Evolutionary conservation across 2,329 filamentous ascomycete species (phyloP).

Genomic region (Arthroderma sp.): DNA sequence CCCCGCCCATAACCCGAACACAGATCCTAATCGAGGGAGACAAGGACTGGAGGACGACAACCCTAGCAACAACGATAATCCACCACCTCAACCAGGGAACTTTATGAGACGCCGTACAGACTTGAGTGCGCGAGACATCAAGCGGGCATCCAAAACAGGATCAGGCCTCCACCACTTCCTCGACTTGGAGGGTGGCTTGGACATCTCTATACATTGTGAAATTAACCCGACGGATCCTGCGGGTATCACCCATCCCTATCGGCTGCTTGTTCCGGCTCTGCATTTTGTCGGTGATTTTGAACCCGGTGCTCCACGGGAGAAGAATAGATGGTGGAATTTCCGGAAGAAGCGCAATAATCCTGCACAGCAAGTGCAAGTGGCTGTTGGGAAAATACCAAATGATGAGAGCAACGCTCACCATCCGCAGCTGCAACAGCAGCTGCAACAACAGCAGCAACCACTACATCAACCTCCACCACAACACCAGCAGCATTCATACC

Average conservation of each 20-base stretch:
- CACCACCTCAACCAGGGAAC: conserved; percentile 23
- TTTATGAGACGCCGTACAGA: conserved; percentile 62
- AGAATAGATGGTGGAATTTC: conserved; percentile 26
- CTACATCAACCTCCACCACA: no score
- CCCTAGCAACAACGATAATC: conserved; percentile 3
- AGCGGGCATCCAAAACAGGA: conserved; percentile 41
- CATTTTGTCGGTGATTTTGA: conserved; percentile 35
- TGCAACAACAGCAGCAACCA: neutral
- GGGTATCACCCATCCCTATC: conserved; percentile 77
- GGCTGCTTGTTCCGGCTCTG: conserved; percentile 70
- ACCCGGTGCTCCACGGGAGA: conserved; percentile 21
- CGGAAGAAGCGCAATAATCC: conserved; percentile 14
- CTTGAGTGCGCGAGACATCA: conserved; percentile 48
- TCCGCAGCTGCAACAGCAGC: neutral
- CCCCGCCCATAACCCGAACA: conserved; percentile 12
- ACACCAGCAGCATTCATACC: neutral
- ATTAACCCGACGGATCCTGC: conserved; percentile 72
- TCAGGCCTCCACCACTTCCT: conserved; percentile 44
- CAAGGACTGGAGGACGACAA: neutral
- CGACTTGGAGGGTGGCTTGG: conserved; percentile 69
- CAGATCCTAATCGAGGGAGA: conserved; percentile 3
- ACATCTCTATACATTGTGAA: conserved; percentile 81
- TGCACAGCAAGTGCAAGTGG: neutral
- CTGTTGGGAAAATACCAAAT: conserved; percentile 7
- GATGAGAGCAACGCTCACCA: no score